Evolutionary conservation across 2,329 filamentous ascomycete genomes (phyloP).

Genomic region (Penicillium polonicum): DNA sequence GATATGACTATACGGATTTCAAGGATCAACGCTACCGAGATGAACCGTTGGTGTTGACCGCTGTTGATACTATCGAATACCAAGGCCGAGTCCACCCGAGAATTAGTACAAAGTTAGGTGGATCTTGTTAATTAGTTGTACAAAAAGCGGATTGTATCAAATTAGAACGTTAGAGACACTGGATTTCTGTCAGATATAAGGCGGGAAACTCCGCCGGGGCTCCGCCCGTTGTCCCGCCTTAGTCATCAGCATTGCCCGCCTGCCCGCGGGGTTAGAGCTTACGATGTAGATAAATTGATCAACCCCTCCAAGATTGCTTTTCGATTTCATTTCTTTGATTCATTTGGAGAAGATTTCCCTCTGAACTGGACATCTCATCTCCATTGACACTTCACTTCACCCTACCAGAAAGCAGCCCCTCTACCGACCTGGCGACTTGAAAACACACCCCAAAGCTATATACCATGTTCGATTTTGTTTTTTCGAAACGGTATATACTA

Average conservation of each 20-base stretch:
- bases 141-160: too few species aligned
- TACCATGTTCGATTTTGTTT: neutral
- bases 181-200: neutral
- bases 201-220: conserved; percentile 1
- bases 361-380: neutral
- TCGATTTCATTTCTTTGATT: neutral
- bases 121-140: too few species aligned
- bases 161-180: too few species aligned
- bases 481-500: too few species aligned
- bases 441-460: neutral
- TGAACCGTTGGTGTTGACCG: neutral
- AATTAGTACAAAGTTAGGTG: too few species aligned
- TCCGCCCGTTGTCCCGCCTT: neutral
- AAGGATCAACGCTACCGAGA: neutral
- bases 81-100: too few species aligned
- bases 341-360: neutral
- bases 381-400: neutral
- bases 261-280: neutral
- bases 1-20: neutral
- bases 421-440: neutral
- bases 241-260: neutral
- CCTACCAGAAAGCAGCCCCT: neutral
- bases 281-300: neutral
- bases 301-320: neutral
- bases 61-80: neutral